These are phyloP conservation scores for Xerocomus brunneocitrinus DNA, from an alignment of 768 basidiomycete species.

Conservation along the genomic window DNA sequence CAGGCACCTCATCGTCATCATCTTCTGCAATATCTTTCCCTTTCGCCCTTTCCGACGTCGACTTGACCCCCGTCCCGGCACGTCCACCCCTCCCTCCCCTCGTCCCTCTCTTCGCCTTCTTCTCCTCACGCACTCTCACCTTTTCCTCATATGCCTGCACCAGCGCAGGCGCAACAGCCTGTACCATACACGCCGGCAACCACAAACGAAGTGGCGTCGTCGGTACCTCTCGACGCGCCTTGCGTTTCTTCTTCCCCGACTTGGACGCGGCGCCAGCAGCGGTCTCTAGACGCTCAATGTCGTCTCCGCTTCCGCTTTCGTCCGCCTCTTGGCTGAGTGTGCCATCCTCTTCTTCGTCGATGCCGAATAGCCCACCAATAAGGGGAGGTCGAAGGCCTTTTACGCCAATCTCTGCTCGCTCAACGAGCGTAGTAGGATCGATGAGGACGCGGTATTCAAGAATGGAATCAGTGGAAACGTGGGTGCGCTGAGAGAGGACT, in stretches of 20 bases:
- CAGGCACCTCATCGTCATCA: neutral
- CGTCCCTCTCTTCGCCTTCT: constrained; percentile 32
- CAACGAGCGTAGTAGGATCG: constrained; percentile 61
- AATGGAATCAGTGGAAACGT: constrained; percentile 64
- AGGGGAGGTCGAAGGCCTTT: constrained; percentile 52
- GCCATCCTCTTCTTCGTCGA: constrained; percentile 43
- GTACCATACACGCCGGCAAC: constrained; percentile 80
- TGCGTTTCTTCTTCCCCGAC: constrained; percentile 19
- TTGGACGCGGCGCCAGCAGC: constrained; percentile 20
- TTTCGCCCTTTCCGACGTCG: constrained; percentile 1
- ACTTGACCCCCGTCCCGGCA: neutral
- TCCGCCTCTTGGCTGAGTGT: constrained; percentile 25
- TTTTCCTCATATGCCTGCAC: constrained; percentile 63
- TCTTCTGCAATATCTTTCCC: neutral
- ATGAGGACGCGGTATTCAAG: constrained; percentile 81
- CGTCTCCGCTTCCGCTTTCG: constrained; percentile 43
- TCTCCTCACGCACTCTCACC: constrained; percentile 41
- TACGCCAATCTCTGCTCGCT: constrained; percentile 61
- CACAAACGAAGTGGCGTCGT: constrained; percentile 62
- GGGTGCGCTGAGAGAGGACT: constrained; percentile 61
- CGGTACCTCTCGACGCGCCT: constrained; percentile 34
- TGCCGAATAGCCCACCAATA: constrained; percentile 34
- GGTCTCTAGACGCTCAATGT: constrained; percentile 23
- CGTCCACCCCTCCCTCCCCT: constrained; percentile 14
- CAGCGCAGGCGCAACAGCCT: constrained; percentile 59